These are phyloP conservation scores for Cyclotella choctawhatcheeana DNA, from an alignment of 108 stramenopile genomes.

Conservation along the genomic window DNA sequence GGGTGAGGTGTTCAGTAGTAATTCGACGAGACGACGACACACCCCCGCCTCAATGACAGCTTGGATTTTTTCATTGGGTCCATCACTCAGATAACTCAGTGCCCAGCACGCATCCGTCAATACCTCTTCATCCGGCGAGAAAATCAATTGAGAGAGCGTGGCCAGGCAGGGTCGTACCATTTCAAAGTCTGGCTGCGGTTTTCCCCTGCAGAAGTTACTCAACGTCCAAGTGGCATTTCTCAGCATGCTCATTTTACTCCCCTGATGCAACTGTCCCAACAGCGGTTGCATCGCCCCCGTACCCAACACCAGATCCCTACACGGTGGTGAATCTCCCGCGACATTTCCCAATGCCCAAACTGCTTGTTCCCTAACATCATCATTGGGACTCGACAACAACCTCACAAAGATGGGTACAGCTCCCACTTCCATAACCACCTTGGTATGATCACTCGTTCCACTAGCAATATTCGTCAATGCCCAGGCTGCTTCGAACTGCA, in stretches of 20 bases:
- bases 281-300: slow-evolving; percentile 81
- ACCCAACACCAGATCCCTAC: slow-evolving; percentile 79
- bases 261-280: slow-evolving; percentile 66
- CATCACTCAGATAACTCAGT: slow-evolving; percentile 41
- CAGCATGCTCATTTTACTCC: slow-evolving; percentile 64
- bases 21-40: slow-evolving; percentile 92
- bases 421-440: slow-evolving; percentile 97
- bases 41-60: slow-evolving; percentile 73
- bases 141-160: slow-evolving; percentile 82
- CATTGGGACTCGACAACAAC: slow-evolving; percentile 66
- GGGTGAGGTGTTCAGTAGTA: slow-evolving; percentile 85
- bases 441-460: slow-evolving; percentile 98
- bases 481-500: slow-evolving; percentile 99
- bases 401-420: slow-evolving; percentile 86
- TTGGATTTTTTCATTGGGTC: too few relatives aligned
- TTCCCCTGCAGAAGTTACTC: slow-evolving; percentile 77
- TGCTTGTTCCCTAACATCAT: slow-evolving; percentile 80
- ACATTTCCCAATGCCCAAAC: slow-evolving; percentile 89
- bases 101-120: slow-evolving; percentile 96
- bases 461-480: slow-evolving; percentile 98
- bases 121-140: slow-evolving; percentile 87
- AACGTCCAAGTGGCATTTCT: slow-evolving; percentile 84
- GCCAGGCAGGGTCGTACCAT: slow-evolving; percentile 81
- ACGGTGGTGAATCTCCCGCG: slow-evolving; percentile 50
- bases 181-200: slow-evolving; percentile 69